A percentile compares a stretch with the other conserved stretches of the same genome.
These are phyloP conservation scores for Xylaria sp. DNA, from an alignment of 2,329 filamentous ascomycete species.

Conservation along the genomic window DNA sequence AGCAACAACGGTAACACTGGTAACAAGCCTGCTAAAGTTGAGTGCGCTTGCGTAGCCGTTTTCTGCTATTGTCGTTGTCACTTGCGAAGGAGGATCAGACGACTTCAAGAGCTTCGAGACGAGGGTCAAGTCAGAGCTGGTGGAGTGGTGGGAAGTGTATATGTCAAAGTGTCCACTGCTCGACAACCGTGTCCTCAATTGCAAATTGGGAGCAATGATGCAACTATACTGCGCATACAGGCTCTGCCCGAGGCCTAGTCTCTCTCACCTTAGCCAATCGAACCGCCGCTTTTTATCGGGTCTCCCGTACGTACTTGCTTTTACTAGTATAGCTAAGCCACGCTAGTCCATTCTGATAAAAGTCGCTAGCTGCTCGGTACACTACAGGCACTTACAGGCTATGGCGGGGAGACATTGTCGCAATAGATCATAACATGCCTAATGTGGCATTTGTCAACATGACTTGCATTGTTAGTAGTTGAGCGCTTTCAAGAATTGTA, in stretches of 20 bases:
- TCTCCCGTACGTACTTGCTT: constrained; percentile 36
- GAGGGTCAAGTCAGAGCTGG: constrained; percentile 11
- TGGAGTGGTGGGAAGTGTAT: constrained; percentile 9
- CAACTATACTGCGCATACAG: constrained; percentile 24
- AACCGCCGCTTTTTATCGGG: constrained; percentile 11
- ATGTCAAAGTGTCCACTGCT: constrained; percentile 35
- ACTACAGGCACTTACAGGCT: constrained; percentile 3
- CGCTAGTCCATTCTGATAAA: constrained; percentile 23
- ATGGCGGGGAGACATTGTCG: constrained; percentile 12
- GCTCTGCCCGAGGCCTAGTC: background rate
- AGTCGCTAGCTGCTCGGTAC: background rate
- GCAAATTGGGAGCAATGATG: constrained; percentile 40
- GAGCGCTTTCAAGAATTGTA: background rate
- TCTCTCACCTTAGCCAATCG: constrained; percentile 22
- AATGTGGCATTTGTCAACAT: constrained; percentile 8
- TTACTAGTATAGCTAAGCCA: constrained; percentile 20
- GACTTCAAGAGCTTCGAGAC: constrained; percentile 6
- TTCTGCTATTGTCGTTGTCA: background rate
- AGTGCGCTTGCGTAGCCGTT: constrained; percentile 10
- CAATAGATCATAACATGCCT: constrained; percentile 7
- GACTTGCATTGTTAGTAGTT: background rate
- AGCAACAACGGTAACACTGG: background rate
- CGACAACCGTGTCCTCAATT: constrained; percentile 52
- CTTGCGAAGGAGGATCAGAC: constrained; percentile 3
- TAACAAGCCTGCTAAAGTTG: background rate